Percentiles rank a stretch among this genome's conserved stretches.
Conservation (phyloP, 2,329 filamentous ascomycete genomes). For the Emergomyces pasteurianus region DNA sequence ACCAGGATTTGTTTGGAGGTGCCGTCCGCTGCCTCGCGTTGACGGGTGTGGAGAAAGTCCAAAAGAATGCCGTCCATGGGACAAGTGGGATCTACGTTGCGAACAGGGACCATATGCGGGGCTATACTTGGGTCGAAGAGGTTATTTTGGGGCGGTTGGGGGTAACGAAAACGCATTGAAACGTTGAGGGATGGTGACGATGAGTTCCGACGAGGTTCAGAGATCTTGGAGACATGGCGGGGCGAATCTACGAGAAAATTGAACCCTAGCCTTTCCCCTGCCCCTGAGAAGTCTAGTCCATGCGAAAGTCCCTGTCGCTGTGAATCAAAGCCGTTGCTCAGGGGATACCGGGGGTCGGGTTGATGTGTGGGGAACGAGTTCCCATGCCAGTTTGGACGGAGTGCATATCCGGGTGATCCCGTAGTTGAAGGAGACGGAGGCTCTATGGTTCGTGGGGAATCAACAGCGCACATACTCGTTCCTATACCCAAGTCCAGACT, state of each 20-base stretch:
- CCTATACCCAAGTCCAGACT: slow-evolving; percentile 6
- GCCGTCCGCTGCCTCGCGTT: slow-evolving; percentile 54
- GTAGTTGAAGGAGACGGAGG: slow-evolving; percentile 30
- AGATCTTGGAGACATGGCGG: slow-evolving; percentile 43
- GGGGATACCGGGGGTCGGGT: slow-evolving; percentile 17
- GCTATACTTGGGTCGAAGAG: slow-evolving; percentile 6
- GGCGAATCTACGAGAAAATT: slow-evolving; percentile 56
- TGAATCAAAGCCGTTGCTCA: slow-evolving; percentile 31
- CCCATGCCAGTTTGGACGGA: slow-evolving; percentile 3
- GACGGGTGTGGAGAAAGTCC: slow-evolving; percentile 61
- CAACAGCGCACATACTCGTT: slow-evolving; percentile 5
- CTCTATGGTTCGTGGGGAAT: slow-evolving; percentile 25
- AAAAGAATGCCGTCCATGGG: slow-evolving; percentile 68
- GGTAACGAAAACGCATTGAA: slow-evolving; percentile 15
- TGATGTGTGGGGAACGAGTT: slow-evolving; percentile 4
- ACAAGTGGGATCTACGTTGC: slow-evolving; percentile 58
- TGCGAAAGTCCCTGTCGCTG: slow-evolving; percentile 37
- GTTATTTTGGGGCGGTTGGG: slow-evolving; percentile 1
- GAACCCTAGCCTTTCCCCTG: slow-evolving; percentile 55
- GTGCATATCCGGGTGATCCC: not conserved
- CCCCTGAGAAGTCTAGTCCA: slow-evolving; percentile 46
- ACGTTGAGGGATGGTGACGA: slow-evolving; percentile 14
- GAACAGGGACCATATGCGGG: slow-evolving; percentile 31
- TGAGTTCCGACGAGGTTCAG: slow-evolving; percentile 28
- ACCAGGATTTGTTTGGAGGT: slow-evolving; percentile 53